Evolutionary conservation across 2,329 filamentous ascomycete species (phyloP).

Genomic region (Neoarthrinium moseri): DNA sequence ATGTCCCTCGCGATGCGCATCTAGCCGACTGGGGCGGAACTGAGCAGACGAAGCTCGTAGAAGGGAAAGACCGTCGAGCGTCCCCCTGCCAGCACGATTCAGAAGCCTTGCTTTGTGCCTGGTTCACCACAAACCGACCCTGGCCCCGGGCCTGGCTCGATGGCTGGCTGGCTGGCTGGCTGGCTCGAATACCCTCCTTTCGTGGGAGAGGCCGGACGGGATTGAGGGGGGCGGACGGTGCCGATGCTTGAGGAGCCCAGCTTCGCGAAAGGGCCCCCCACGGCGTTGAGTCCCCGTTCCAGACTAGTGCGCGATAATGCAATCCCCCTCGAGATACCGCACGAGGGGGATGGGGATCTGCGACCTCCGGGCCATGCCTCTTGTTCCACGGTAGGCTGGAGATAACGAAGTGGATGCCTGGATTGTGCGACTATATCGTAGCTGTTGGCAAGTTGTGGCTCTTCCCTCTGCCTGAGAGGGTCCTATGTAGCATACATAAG

Average conservation of each 20-base stretch:
- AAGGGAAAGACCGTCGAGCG: constrained; percentile 3
- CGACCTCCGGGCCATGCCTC: not conserved
- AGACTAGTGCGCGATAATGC: constrained; percentile 7
- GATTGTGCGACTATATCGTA: no score
- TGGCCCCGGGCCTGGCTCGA: no score
- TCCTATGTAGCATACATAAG: no score
- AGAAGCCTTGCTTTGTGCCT: no score
- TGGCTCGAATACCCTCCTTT: not conserved
- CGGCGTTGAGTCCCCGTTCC: constrained; percentile 1
- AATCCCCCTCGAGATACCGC: no score
- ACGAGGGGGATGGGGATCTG: not conserved
- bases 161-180: not conserved
- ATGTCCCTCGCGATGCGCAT: not conserved
- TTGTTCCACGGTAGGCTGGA: constrained; percentile 1
- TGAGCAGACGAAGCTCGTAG: not conserved
- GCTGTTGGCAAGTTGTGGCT: no score
- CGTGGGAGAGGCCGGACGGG: not conserved
- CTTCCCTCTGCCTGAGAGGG: no score
- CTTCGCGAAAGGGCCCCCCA: constrained; percentile 1
- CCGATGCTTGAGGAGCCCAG: not conserved
- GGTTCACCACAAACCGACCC: no score
- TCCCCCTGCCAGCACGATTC: constrained; percentile 6
- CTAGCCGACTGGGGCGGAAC: constrained; percentile 1
- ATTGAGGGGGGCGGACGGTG: not conserved
- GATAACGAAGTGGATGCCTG: constrained; percentile 10